Evolutionary conservation across 2,329 filamentous ascomycete species (phyloP), one percentile per base, ranked within the genome.

Genomic region (Didymella arachidicola): DNA sequence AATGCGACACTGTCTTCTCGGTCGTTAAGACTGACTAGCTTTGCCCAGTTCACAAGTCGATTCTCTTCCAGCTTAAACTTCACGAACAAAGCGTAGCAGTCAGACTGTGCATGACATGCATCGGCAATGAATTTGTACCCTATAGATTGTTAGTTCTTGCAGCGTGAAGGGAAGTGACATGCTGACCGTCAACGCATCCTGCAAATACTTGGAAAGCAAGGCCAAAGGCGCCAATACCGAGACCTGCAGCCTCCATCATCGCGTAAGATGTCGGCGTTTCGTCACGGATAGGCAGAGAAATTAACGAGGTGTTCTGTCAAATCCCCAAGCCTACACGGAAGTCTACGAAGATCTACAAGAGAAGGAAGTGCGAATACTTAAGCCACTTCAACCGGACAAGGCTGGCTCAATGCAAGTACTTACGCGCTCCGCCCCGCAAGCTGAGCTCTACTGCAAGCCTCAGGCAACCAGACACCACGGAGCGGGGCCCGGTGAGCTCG

Each of bases 41-140:
- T 66, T 8, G 71, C 76, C 77, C 77, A 79, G 27, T 79, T 68
- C 11, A 78, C 54, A 8, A 79, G 65, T 22, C 76, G 71, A n/a
- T 73, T 67, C 53, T 79, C 70, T 51, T 79, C 76, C 6, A 74
- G 70, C 49, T 74, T 76, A 26, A 79, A 60, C 19, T 74, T 73
- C n/a, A 77, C 67, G 1, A 74, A 66, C 12, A 78, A 63, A 47
- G 72, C 68, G 45, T 78, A 68, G 48, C 64, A 75, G 27, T 75
- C 68, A 5, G 64, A 56, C 6, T 70, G 66, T 59, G 75, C 68
- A 34, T 69, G 64, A n/a, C 68, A 71, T 8, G 75, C 76, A 53
- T 78, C 77, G 0, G 72, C 63, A 8, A 79, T 73, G 30, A 79
- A 59, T 57, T 78, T 69, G 51, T 78, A 78, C 29, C 75, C 76